Evolutionary conservation across 495 filamentous ascomycete genomes (phyloP).

Genomic region (Durotheca rogersii): DNA sequence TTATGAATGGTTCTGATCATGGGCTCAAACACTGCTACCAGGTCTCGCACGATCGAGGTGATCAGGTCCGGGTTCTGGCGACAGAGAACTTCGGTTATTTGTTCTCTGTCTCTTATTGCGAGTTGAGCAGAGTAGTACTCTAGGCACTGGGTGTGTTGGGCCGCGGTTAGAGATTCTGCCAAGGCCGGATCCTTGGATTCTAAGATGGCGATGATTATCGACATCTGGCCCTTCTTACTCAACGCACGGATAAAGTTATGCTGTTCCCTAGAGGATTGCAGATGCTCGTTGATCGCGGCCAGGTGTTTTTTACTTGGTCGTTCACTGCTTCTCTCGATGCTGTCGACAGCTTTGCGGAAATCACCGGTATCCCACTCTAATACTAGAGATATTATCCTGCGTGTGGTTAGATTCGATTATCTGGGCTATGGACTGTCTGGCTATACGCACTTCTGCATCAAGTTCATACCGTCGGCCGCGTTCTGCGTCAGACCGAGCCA

Average conservation of each 20-base stretch:
- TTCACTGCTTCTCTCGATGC: constrained; percentile 53
- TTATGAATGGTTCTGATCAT: constrained; percentile 65
- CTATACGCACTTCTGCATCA: constrained; percentile 58
- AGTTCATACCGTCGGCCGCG: constrained; percentile 66
- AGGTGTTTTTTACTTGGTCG: constrained; percentile 51
- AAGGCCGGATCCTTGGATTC: constrained; percentile 31
- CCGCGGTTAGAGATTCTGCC: constrained; percentile 42
- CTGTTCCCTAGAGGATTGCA: constrained; percentile 45
- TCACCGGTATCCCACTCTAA: constrained; percentile 61
- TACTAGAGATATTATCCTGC: constrained; percentile 63
- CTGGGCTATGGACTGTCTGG: not conserved
- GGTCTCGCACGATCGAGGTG: constrained; percentile 56
- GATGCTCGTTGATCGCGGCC: constrained; percentile 49
- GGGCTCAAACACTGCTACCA: constrained; percentile 61
- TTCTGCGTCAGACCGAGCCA: constrained; percentile 63
- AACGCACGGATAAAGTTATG: constrained; percentile 48
- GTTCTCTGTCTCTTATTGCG: constrained; percentile 61
- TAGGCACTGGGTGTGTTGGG: constrained; percentile 54
- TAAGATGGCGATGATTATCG: constrained; percentile 56
- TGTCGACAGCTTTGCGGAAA: constrained; percentile 53
- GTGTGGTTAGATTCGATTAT: constrained; percentile 8
- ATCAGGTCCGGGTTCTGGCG: constrained; percentile 59
- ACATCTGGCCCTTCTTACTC: constrained; percentile 40
- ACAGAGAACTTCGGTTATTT: constrained; percentile 58
- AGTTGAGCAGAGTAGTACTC: constrained; percentile 61